Evolutionary conservation across 2,329 filamentous ascomycete species (phyloP).

Genomic region (Beauveria scarabaeidicola): DNA sequence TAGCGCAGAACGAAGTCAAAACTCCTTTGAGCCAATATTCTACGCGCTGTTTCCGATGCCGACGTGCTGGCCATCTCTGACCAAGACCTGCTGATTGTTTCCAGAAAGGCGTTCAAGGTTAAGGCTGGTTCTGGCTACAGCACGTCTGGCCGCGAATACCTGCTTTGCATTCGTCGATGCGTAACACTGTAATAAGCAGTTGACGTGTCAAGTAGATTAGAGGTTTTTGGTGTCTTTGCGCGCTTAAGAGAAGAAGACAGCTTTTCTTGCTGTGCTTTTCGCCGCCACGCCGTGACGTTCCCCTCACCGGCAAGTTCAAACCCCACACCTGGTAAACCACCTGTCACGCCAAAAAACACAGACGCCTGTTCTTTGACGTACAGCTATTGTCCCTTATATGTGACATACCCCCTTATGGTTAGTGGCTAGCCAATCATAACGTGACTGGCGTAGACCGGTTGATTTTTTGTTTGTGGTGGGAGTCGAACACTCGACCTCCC

Average conservation of each 20-base stretch:
- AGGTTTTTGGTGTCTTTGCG: neutral
- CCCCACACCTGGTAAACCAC: slow-evolving; percentile 1
- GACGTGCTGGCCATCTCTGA: slow-evolving; percentile 99
- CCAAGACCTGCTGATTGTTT: slow-evolving; percentile 96
- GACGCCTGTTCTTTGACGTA: too few species aligned
- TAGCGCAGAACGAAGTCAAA: slow-evolving; percentile 94
- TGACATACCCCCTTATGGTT: too few species aligned
- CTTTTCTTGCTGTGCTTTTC: neutral
- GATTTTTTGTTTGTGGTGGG: too few species aligned
- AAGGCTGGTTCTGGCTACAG: slow-evolving; percentile 47
- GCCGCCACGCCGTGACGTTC: neutral
- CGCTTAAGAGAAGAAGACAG: neutral
- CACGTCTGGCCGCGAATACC: neutral
- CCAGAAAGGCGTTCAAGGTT: slow-evolving; percentile 99
- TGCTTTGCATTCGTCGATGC: neutral
- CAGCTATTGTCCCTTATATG: too few species aligned
- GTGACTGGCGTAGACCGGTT: too few species aligned
- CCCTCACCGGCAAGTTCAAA: slow-evolving; percentile 1
- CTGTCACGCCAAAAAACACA: too few species aligned
- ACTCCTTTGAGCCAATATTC: slow-evolving; percentile 99
- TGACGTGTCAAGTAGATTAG: neutral
- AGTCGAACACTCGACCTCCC: too few species aligned
- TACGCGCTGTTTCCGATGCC: slow-evolving; percentile 99
- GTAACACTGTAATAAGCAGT: too few species aligned
- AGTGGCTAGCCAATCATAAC: too few species aligned